These are phyloP conservation scores for Juncus inflexus DNA, from an alignment of 176 grass and related monocot species.

Conservation along the genomic window DNA sequence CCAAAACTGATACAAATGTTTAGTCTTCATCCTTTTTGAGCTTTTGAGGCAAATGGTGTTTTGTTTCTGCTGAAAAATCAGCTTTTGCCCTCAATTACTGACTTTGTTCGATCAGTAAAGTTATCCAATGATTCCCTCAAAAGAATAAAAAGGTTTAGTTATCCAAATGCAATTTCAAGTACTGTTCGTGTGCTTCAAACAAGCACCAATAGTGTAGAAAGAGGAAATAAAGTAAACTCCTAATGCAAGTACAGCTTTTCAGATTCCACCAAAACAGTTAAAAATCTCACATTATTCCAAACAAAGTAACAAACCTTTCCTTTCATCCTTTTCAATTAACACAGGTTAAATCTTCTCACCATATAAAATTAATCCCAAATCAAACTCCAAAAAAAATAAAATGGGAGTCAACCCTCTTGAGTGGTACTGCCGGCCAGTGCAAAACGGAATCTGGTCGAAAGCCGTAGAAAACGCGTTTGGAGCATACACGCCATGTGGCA, in stretches of 20 bases:
- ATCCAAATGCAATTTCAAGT: conserved; percentile 5
- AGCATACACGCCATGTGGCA: conserved; percentile 77
- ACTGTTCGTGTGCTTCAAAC: too few species aligned
- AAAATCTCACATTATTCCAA: background rate
- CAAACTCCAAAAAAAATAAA: background rate
- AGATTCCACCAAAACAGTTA: conserved; percentile 4
- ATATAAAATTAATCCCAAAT: conserved; percentile 20
- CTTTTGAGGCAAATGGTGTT: background rate
- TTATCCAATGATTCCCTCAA: too few species aligned
- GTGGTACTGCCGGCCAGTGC: conserved; percentile 86
- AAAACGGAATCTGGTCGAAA: conserved; percentile 61
- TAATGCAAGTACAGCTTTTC: background rate
- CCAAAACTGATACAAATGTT: too few species aligned
- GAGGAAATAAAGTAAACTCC: conserved; percentile 20
- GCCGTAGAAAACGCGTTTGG: conserved; percentile 67
- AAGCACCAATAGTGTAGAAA: conserved; percentile 3
- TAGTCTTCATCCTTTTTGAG: background rate
- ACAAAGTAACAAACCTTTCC: conserved; percentile 25
- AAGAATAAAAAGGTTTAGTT: too few species aligned
- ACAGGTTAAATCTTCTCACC: conserved; percentile 18
- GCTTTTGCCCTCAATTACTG: too few species aligned
- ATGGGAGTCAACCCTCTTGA: conserved; percentile 74
- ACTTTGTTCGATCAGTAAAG: too few species aligned
- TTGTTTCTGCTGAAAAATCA: conserved; percentile 34
- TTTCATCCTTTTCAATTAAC: conserved; percentile 10